These are phyloP conservation scores for Thozetella sp. DNA, from an alignment of 495 filamentous ascomycete genomes.

Conservation along the genomic window DNA sequence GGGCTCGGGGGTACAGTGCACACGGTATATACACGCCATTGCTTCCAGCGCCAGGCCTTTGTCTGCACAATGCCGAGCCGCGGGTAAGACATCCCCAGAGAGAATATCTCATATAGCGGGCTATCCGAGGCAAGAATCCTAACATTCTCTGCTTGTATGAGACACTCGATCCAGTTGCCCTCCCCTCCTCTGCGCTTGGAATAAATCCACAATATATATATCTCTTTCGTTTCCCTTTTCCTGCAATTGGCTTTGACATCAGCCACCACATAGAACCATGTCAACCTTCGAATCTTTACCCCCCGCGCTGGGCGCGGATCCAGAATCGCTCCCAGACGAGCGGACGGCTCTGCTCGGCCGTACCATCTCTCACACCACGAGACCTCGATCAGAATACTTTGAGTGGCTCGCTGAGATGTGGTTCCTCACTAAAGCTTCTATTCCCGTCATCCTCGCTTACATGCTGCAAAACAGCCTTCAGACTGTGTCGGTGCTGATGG, in stretches of 20 bases:
- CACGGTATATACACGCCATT: too few relatives aligned
- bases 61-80: too few relatives aligned
- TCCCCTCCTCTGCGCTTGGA: too few relatives aligned
- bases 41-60: too few relatives aligned
- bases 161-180: too few relatives aligned
- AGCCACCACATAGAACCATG: neutral
- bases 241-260: neutral
- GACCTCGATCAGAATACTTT: constrained; percentile 10
- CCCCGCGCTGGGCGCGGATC: neutral
- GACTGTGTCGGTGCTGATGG: constrained; percentile 81
- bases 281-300: neutral
- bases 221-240: neutral
- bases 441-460: constrained; percentile 88
- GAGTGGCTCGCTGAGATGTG: constrained; percentile 64
- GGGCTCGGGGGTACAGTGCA: too few relatives aligned
- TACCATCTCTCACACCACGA: neutral
- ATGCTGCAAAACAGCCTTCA: constrained; percentile 88
- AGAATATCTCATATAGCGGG: too few relatives aligned
- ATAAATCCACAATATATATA: too few relatives aligned
- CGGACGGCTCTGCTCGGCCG: neutral
- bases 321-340: constrained; percentile 2
- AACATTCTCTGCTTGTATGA: too few relatives aligned
- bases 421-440: constrained; percentile 65
- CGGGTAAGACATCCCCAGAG: too few relatives aligned
- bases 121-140: too few relatives aligned